Evolutionary conservation across 352 stramenopile species (phyloP).

Genomic region (Phytophthora syringae): DNA sequence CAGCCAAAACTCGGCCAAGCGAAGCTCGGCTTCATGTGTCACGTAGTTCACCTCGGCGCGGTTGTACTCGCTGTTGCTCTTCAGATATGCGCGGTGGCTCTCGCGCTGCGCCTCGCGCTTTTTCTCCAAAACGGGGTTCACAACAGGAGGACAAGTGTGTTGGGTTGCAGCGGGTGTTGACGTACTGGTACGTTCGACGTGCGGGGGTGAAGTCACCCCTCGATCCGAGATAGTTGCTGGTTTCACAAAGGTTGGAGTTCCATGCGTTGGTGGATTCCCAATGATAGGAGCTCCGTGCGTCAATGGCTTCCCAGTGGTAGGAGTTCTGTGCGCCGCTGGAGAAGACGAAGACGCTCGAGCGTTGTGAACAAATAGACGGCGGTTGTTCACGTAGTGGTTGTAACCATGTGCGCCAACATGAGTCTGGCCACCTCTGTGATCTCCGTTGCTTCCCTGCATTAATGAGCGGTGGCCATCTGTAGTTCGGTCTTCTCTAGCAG

Average conservation of each 20-base stretch:
- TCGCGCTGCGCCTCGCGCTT: conserved; percentile 47
- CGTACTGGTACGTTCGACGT: conserved; percentile 10
- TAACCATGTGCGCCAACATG: conserved; percentile 8
- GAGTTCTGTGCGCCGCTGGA: conserved; percentile 8
- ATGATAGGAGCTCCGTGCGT: too few species aligned
- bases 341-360: conserved; percentile 15
- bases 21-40: conserved; percentile 57
- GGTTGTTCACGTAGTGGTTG: conserved; percentile 18
- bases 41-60: conserved; percentile 65
- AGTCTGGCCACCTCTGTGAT: background rate
- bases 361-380: conserved; percentile 17
- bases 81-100: conserved; percentile 56
- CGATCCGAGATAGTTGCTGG: conserved; percentile 11
- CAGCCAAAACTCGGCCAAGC: conserved; percentile 75
- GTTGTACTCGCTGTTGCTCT: conserved; percentile 63
- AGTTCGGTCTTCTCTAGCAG: conserved; percentile 4
- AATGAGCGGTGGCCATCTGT: conserved; percentile 4
- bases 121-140: conserved; percentile 48
- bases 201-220: conserved; percentile 25
- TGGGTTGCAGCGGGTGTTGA: conserved; percentile 15
- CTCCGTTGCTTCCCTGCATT: conserved; percentile 6
- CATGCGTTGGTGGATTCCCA: conserved; percentile 13
- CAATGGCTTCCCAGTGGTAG: conserved; percentile 21
- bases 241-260: conserved; percentile 17
- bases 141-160: conserved; percentile 16